Percentiles rank a stretch among this genome's conserved stretches.
Conservation (phyloP, 139 green algal species). For the Asterochloris erici region DNA sequence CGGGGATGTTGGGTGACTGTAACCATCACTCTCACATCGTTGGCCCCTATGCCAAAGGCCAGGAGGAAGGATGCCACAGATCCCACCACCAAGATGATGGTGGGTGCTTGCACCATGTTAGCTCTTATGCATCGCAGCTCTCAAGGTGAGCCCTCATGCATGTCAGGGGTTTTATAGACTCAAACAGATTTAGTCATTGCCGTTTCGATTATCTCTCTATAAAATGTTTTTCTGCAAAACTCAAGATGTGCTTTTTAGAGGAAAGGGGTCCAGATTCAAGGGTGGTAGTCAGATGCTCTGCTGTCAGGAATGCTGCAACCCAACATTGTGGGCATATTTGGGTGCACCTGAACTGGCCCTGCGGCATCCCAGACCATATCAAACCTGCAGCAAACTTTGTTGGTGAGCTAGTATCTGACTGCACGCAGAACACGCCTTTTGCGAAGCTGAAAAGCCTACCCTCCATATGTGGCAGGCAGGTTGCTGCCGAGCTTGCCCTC, state of each 20-base stretch:
- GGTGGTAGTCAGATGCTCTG: no score
- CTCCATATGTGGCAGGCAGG: constrained; percentile 12
- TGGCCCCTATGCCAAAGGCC: constrained; percentile 39
- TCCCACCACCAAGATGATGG: no score
- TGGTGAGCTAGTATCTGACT: neutral
- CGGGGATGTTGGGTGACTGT: neutral
- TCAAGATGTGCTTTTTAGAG: no score
- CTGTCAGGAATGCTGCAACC: neutral
- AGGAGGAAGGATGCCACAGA: constrained; percentile 19
- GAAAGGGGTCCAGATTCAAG: no score
- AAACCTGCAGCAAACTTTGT: constrained; percentile 9
- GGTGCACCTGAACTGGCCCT: constrained; percentile 2
- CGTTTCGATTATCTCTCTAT: no score
- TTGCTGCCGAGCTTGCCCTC: constrained; percentile 17
- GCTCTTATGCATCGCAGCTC: no score
- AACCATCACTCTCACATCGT: constrained; percentile 22
- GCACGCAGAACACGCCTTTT: neutral
- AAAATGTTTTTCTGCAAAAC: no score
- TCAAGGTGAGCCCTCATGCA: no score
- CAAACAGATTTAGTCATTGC: no score
- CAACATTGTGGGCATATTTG: constrained; percentile 8
- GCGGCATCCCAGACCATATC: constrained; percentile 9
- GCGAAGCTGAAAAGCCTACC: neutral
- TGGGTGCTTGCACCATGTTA: no score
- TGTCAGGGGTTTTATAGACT: no score